Conservation (phyloP, 2,329 filamentous ascomycete species). For the Pseudofabraea citricarpa region DNA sequence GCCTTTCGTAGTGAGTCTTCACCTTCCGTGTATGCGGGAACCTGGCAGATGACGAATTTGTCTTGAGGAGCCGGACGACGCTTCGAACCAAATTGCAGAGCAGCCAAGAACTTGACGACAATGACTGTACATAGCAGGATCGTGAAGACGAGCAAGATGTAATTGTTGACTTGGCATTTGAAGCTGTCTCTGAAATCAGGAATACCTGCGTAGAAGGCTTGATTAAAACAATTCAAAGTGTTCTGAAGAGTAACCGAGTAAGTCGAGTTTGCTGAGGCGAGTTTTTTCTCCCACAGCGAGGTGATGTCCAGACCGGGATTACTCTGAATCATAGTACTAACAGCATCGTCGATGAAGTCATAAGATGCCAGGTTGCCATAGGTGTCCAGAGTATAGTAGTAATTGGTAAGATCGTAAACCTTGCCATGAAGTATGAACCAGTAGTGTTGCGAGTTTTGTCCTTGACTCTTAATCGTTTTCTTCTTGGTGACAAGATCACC, state of each 20-base stretch:
- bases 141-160: slow-evolving; percentile 83
- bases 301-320: slow-evolving; percentile 81
- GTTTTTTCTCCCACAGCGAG: slow-evolving; percentile 51
- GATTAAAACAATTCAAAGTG: slow-evolving; percentile 75
- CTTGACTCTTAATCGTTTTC: slow-evolving; percentile 56
- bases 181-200: slow-evolving; percentile 77
- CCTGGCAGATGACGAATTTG: slow-evolving; percentile 98
- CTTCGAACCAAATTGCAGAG: slow-evolving; percentile 90
- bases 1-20: slow-evolving; percentile 93
- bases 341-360: slow-evolving; percentile 64
- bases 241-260: slow-evolving; percentile 48
- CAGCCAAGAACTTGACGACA: slow-evolving; percentile 82
- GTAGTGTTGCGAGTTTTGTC: slow-evolving; percentile 59
- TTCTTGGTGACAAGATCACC: slow-evolving; percentile 74
- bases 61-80: slow-evolving; percentile 85
- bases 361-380: slow-evolving; percentile 49
- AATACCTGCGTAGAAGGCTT: slow-evolving; percentile 77
- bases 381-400: slow-evolving; percentile 70
- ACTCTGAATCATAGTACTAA: slow-evolving; percentile 64
- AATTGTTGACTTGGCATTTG: slow-evolving; percentile 84
- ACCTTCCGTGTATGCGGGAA: slow-evolving; percentile 95
- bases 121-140: slow-evolving; percentile 78
- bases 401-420: slow-evolving; percentile 88
- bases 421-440: slow-evolving; percentile 76
- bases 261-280: slow-evolving; percentile 47